Percentiles rank a stretch among this genome's conserved stretches.
Evolutionary conservation across 768 basidiomycete species (phyloP).

Genomic region (Termitomyces sp.): DNA sequence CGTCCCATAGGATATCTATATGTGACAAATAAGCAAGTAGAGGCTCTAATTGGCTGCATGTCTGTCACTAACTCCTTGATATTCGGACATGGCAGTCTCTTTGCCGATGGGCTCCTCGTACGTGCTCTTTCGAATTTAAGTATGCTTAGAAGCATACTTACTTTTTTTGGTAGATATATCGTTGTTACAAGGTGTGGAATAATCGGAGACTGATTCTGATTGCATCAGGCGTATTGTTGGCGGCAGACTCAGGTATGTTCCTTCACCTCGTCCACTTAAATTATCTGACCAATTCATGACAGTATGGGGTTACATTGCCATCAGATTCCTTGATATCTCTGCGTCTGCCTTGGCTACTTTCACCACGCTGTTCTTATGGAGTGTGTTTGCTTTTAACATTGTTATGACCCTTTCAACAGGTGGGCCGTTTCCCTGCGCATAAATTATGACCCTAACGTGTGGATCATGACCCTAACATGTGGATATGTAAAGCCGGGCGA

Average conservation of each 20-base stretch:
- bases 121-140: neutral
- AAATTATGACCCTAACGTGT: neutral
- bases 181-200: neutral
- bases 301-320: neutral
- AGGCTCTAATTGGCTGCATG: neutral
- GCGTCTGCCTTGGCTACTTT: neutral
- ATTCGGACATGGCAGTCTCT: neutral
- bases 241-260: neutral
- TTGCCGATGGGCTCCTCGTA: neutral
- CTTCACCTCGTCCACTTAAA: neutral
- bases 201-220: neutral
- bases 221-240: neutral
- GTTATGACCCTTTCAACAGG: neutral
- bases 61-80: neutral
- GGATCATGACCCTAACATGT: neutral
- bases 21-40: conserved; percentile 2
- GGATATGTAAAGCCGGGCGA: neutral
- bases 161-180: neutral
- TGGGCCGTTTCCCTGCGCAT: neutral
- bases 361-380: neutral
- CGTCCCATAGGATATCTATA: conserved; percentile 1
- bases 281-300: neutral
- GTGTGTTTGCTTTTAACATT: neutral
- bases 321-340: neutral
- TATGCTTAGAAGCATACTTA: neutral